Percentiles rank a stretch among this genome's conserved stretches.
Evolutionary conservation across 257 asterid genomes (phyloP).

Genomic region (Mitragyna speciosa): DNA sequence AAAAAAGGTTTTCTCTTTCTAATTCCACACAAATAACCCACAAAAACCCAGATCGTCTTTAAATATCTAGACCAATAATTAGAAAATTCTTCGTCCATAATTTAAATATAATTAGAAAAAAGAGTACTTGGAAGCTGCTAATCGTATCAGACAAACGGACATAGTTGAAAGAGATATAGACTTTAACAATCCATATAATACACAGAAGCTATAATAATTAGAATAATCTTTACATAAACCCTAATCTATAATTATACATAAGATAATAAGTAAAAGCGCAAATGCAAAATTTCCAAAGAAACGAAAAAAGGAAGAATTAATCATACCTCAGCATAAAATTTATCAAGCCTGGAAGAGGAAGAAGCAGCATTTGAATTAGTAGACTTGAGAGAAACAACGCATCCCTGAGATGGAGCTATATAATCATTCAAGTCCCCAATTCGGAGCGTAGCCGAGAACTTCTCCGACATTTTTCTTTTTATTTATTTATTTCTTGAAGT

Average conservation of each 20-base stretch:
- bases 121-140: neutral
- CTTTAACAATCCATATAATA: neutral
- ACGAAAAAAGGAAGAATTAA: neutral
- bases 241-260: neutral
- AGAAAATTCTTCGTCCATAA: neutral
- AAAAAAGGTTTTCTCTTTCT: neutral
- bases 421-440: constrained; percentile 94
- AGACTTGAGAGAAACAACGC: constrained; percentile 60
- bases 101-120: no score
- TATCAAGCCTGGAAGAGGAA: constrained; percentile 21
- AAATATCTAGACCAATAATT: neutral
- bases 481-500: neutral
- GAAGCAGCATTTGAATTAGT: neutral
- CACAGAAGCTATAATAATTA: neutral
- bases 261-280: neutral
- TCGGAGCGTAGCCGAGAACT: constrained; percentile 88
- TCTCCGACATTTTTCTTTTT: constrained; percentile 59
- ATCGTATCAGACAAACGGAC: neutral
- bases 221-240: neutral
- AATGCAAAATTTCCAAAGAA: no score
- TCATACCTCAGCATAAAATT: constrained; percentile 55
- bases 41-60: neutral
- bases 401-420: constrained; percentile 97
- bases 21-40: neutral
- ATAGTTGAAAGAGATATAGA: neutral